Evolutionary conservation across 2,329 filamentous ascomycete species (phyloP), one percentile per base, ranked within the genome.

Genomic region (Blumeria hordei): DNA sequence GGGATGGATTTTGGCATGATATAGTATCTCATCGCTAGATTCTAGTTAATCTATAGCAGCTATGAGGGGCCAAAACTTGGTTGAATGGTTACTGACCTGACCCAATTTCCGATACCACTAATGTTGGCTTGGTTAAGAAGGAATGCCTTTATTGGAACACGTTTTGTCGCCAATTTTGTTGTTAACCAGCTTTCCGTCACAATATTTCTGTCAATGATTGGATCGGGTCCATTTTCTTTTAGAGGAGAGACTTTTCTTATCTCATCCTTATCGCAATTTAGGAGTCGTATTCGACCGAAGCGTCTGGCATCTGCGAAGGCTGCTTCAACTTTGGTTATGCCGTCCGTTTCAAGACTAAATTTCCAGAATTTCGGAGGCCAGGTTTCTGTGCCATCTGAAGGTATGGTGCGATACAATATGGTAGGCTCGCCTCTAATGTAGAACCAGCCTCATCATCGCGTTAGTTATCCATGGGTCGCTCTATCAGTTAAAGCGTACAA

Each of bases 81-180:
- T 28, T 28, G 21, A 28, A 10, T 14, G 16, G 34, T 54, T 12
- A 65, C 72, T 60, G 67, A 77, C 69, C 83, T 88, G 55, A 98
- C 90, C 90, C 90, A 98, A 65, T 96, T 96, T 0, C 92, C 92
- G 58, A 98, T 85, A 7, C 92, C 92, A 63, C 85, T 92, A 58
- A 96, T 84, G 65, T 84, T 84, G 16, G 79, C 75, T 67, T 98
- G 92, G 64, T 96, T 86, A 3, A 96, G 73, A 11, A 98, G 71
- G 18, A 95, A 72, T 0, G 88, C 85, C 66, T 96, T 96, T 59
- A 96, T 76, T 0, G 90, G 88, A 0, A 95, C 85, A 62, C 78
- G 85, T 55, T 90, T 88, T 56, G 74, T 78, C 53, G 69, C 72
- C 70, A 95, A 72, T 66, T 86, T 84, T 55, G 72, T 67, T n/a